Conservation (phyloP, 2,329 filamentous ascomycete species). For the Botrytis medusae region DNA sequence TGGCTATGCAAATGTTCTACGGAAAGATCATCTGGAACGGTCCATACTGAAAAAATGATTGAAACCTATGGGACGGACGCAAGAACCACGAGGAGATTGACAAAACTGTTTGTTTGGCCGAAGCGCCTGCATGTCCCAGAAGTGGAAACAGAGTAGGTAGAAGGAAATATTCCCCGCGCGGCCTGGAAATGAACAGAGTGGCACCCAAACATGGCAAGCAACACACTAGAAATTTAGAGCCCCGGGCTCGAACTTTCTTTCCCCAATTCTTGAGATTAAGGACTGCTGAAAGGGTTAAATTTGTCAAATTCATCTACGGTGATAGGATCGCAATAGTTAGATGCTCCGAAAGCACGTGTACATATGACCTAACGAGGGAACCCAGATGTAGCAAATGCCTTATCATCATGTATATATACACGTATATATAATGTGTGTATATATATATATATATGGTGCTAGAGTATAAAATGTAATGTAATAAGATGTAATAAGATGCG, state of each 20-base stretch:
- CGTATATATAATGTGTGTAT: no score
- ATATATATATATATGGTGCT: neutral
- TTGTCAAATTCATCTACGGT: neutral
- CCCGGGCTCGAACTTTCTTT: neutral
- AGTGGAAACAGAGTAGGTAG: neutral
- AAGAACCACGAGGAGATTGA: neutral
- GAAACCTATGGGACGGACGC: neutral
- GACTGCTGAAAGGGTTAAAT: neutral
- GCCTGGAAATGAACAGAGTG: slow-evolving; percentile 14
- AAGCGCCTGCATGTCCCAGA: neutral
- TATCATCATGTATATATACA: neutral
- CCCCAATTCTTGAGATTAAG: neutral
- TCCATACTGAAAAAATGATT: neutral
- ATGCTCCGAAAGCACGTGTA: neutral
- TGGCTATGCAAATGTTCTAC: neutral
- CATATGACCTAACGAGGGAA: neutral
- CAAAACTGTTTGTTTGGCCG: neutral
- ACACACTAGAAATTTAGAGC: neutral
- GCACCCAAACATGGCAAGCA: neutral
- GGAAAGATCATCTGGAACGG: neutral
- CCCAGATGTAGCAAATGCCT: neutral
- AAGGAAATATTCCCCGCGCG: neutral
- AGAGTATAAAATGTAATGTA: neutral
- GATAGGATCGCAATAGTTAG: neutral
- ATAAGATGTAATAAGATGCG: neutral